Evolutionary conservation across 1,284 basidiomycete species (phyloP).

Genomic region (Xerocomus amazonicus): DNA sequence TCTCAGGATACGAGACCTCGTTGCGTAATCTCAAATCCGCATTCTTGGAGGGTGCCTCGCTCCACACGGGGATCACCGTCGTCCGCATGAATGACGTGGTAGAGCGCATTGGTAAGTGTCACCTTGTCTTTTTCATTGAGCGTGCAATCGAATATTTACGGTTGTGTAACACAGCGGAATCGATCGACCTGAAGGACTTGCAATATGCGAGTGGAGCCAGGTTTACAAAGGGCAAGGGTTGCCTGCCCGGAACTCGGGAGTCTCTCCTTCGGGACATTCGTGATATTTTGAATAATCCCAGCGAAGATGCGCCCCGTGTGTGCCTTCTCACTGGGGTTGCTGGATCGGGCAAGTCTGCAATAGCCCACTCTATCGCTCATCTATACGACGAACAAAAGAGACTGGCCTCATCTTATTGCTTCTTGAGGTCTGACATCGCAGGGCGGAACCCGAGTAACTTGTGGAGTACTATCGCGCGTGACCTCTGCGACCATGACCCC

Average conservation of each 20-base stretch:
- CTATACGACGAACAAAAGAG: conserved; percentile 2
- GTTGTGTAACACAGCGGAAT: not conserved
- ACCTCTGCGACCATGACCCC: too few species aligned
- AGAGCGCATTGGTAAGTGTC: not conserved
- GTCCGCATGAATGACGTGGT: not conserved
- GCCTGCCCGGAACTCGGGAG: conserved; percentile 6
- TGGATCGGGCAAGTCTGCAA: too few species aligned
- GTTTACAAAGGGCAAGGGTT: conserved; percentile 4
- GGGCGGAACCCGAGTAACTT: too few species aligned
- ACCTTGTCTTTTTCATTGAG: not conserved
- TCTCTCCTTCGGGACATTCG: not conserved
- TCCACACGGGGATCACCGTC: not conserved
- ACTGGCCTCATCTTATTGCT: too few species aligned
- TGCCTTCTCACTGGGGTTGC: conserved; percentile 3
- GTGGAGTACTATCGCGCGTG: too few species aligned
- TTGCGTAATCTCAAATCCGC: not conserved
- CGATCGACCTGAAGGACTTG: conserved; percentile 2
- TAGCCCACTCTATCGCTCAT: conserved; percentile 3
- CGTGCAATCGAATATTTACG: not conserved
- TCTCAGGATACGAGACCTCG: conserved; percentile 4
- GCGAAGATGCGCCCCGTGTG: not conserved
- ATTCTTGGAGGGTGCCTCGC: conserved; percentile 1
- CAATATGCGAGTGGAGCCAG: not conserved
- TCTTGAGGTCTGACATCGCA: too few species aligned
- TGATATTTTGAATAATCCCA: not conserved